Base-by-base conservation (phyloP, 345 rosid species). In the Melaleuca quinquenervia region DNA sequence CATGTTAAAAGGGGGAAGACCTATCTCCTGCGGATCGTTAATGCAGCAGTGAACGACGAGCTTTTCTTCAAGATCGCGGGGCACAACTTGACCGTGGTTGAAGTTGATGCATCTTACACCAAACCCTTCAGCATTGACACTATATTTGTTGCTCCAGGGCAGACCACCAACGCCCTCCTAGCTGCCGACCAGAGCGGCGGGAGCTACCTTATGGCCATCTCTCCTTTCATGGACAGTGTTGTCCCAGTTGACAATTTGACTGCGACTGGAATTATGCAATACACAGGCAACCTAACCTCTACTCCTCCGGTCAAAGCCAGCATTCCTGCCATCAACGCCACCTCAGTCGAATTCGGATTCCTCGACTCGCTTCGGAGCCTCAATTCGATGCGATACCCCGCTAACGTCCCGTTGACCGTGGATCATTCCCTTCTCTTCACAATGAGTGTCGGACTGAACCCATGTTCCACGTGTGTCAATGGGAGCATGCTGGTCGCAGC, bases 221-320 rank as follows among this genome's bases (percentile, higher is more conserved):
- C 96, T 9, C 96, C 98, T 12, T 95, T 95, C 91, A 95, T 94
- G 98, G 98, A 95, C 83, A 93, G 95, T 41, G 45, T 51, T 2
- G 92, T 95, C 18, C 87, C 94, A 3, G 92, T 95, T 16, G 89
- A 95, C 82, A 94, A 94, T 82, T 84, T 86, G 27, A 94, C 96
- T 0, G 89, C 88, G 13, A 82, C 88, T 1, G 95, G 91, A 29
- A 91, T 86, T 87, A 55, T 95, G 83, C 87, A 89, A 44, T 95
- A 95, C 85, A 90, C 88, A 41, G 84, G 78, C 84, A 82, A 41
- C 89, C 51, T 90, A 93, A 29, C 29, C n/a, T 91, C 90, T 83
- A 80, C 92, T 24, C 88, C 94, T 0, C 82, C 92, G 11, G 85
- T 88, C 14, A 87, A 89, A 5, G 88, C 93, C 89, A 60, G 70